These are phyloP conservation scores for Solanum tarapatanum DNA, from an alignment of 257 asterid genomes.

Conservation along the genomic window DNA sequence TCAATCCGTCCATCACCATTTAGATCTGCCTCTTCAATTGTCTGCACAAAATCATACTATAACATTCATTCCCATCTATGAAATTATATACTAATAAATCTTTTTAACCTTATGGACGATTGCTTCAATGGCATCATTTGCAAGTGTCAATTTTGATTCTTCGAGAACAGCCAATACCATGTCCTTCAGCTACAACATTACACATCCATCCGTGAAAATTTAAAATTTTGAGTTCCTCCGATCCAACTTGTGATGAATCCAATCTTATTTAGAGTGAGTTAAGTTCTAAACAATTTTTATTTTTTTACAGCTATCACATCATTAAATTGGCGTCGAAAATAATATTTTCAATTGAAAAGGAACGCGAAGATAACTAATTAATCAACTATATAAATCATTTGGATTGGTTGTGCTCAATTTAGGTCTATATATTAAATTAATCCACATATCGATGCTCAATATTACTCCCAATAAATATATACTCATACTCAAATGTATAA, in stretches of 20 bases:
- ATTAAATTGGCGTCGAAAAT: no score
- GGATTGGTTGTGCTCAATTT: not conserved
- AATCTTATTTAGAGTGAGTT: no score
- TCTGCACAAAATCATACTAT: conserved; percentile 11
- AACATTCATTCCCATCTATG: not conserved
- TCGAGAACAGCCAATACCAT: not conserved
- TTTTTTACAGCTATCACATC: no score
- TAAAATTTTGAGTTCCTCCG: not conserved
- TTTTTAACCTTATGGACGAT: not conserved
- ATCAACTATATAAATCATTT: not conserved
- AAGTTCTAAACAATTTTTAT: no score
- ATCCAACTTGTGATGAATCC: not conserved
- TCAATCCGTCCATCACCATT: conserved; percentile 56
- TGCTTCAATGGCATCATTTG: not conserved
- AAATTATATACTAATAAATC: not conserved
- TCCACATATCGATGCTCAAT: no score
- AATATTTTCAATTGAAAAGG: not conserved
- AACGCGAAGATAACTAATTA: not conserved
- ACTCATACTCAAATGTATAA: no score
- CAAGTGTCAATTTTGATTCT: not conserved
- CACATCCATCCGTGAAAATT: not conserved
- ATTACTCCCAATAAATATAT: no score
- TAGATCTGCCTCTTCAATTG: conserved; percentile 42
- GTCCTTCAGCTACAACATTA: not conserved
- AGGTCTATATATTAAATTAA: not conserved